phyloP scores from a whole-genome alignment of 148 eudicot genomes.

The Dianthus caryophyllus region DNA sequence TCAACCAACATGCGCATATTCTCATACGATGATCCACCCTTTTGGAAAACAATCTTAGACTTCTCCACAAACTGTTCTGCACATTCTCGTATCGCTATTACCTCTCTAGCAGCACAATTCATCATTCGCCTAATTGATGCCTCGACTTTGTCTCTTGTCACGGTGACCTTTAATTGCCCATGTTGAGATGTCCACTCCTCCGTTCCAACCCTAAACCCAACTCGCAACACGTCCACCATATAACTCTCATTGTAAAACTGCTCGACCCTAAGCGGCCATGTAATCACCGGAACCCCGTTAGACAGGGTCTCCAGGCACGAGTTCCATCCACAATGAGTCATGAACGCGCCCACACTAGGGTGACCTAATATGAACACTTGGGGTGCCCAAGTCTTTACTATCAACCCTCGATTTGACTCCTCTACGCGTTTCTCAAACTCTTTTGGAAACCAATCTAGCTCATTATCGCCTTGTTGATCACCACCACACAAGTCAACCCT shows the following conservation, averaged over 20 bases:
- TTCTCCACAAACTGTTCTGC: background rate
- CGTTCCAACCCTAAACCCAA: constrained; percentile 11
- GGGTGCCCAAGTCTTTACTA: constrained; percentile 13
- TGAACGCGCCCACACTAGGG: constrained; percentile 6
- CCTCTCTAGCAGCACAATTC: background rate
- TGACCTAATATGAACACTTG: constrained; percentile 8
- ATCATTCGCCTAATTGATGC: constrained; percentile 11
- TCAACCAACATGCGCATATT: constrained; percentile 4
- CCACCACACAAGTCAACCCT: background rate
- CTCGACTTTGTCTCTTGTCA: constrained; percentile 5
- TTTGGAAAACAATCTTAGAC: background rate
- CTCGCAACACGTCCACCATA: constrained; percentile 3
- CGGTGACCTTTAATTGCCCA: background rate
- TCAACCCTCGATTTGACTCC: background rate
- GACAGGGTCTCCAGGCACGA: constrained; percentile 1
- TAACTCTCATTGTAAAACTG: constrained; percentile 16
- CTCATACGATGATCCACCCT: constrained; percentile 7
- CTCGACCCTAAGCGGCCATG: constrained; percentile 12
- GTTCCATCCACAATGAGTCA: constrained; percentile 21
- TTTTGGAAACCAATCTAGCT: constrained; percentile 10
- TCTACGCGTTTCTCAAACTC: constrained; percentile 14
- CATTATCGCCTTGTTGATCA: too few species aligned
- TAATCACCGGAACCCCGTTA: constrained; percentile 11
- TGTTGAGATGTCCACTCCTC: constrained; percentile 12
- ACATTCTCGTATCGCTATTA: background rate